Evolutionary conservation across 2,329 filamentous ascomycete species (phyloP), one percentile per base, ranked within the genome.

Genomic region (Geosmithia flava): DNA sequence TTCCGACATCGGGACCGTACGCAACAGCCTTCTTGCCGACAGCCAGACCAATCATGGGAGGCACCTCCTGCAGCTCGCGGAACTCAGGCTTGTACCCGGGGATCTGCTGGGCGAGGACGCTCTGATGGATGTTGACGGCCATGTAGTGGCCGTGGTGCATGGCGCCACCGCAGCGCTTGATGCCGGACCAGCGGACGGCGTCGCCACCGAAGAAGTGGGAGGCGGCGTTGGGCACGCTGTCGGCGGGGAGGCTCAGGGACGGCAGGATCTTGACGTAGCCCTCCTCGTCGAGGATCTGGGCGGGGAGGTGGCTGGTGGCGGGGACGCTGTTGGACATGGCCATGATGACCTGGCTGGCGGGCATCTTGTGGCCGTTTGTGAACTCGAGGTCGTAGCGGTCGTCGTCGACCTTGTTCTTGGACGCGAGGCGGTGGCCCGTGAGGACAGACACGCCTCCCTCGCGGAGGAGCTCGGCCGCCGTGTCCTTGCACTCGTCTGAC

Each of bases 161-260:
- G 33, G 86, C 86, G 16, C 72, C 77, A 20, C 86, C 85, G 56
- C 82, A 87, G 43, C 86, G 81, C 69, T 88, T 90, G 67, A 91
- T 88, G 42, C 85, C 85, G 0, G 81, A 76, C 85, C 86, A 90
- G 45, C 70, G 67, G 30, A 75, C 76, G 16, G 85, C 68, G 58
- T 91, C 86, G 16, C 86, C 86, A 20, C 78, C 71, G 13, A 80
- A 84, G 56, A 83, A 85, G 61, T 90, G 85, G 27, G 65, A 63
- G 0, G 68, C 65, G 13, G 75, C 63, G 53, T 87, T 83, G 4
- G 80, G 70, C 11, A 37, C 23, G 0, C 77, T 68, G 27, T 29
- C 46, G 2, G 65, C 55, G 1, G 70, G 62, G 60, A 85, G 81
- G 54, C 71, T 67, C 7, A 85, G 65, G 46, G 66, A 74, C 2